Evolutionary conservation across 2,329 filamentous ascomycete species (phyloP).

Genomic region (Stemphylium beticola): DNA sequence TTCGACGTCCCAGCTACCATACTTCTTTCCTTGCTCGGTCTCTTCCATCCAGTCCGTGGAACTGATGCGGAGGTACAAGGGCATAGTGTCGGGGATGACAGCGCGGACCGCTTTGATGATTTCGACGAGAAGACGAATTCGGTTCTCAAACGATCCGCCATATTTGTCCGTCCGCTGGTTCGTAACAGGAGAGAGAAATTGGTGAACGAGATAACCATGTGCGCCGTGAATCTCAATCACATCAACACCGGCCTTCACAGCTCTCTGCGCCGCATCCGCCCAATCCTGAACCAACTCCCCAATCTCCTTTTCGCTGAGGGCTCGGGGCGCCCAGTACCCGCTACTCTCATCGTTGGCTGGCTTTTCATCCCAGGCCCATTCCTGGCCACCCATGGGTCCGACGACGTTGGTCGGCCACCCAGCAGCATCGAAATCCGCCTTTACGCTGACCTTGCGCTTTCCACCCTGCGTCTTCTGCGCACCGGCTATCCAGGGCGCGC

Average conservation of each 20-base stretch:
- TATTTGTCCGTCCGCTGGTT: conserved; percentile 53
- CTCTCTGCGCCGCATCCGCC: conserved; percentile 45
- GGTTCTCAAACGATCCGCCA: conserved; percentile 51
- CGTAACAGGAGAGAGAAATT: conserved; percentile 50
- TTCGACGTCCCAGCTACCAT: conserved; percentile 50
- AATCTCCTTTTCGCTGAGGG: conserved; percentile 49
- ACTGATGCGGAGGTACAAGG: conserved; percentile 46
- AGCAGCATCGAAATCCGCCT: conserved; percentile 35
- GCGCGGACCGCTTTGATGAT: conserved; percentile 47
- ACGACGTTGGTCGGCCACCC: conserved; percentile 48
- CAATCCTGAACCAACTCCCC: conserved; percentile 49
- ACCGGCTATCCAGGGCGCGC: conserved; percentile 39
- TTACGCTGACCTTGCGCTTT: conserved; percentile 36
- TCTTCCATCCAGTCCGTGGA: conserved; percentile 49
- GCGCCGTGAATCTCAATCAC: conserved; percentile 53
- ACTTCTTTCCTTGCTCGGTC: conserved; percentile 35
- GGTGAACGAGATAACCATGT: conserved; percentile 53
- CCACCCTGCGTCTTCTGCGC: conserved; percentile 21
- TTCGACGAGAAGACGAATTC: conserved; percentile 49
- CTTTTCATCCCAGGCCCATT: conserved; percentile 50
- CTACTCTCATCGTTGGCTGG: conserved; percentile 35
- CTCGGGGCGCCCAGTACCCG: conserved; percentile 48
- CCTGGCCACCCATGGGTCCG: conserved; percentile 47
- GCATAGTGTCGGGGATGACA: conserved; percentile 43
- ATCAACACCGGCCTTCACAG: conserved; percentile 46